Evolutionary conservation across 768 basidiomycete genomes (phyloP).

Genomic region (Megacollybia marginata): DNA sequence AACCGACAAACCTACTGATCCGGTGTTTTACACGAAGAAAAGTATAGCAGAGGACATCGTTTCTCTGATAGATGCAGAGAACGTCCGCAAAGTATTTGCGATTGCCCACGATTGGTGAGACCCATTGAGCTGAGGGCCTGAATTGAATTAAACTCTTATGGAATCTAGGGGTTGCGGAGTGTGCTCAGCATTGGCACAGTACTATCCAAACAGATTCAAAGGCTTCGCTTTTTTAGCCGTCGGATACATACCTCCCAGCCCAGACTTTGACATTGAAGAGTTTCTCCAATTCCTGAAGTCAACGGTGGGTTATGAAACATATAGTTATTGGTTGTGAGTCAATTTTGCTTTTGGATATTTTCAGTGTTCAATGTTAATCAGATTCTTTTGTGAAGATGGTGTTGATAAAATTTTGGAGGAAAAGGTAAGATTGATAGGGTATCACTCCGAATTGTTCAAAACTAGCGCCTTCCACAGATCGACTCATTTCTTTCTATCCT

Average conservation of each 20-base stretch:
- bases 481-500: conserved; percentile 31
- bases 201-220: conserved; percentile 28
- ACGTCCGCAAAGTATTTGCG: conserved; percentile 20
- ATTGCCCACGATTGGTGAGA: conserved; percentile 34
- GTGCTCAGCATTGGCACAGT: conserved; percentile 28
- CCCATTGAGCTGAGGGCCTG: background rate
- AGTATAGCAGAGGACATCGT: conserved; percentile 24
- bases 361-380: background rate
- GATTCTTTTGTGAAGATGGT: conserved; percentile 26
- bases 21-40: conserved; percentile 17
- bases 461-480: conserved; percentile 14
- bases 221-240: conserved; percentile 32
- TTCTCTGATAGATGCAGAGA: conserved; percentile 31
- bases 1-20: conserved; percentile 16
- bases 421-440: background rate
- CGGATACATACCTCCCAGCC: conserved; percentile 23
- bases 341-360: background rate
- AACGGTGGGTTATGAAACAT: conserved; percentile 19
- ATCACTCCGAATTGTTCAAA: background rate
- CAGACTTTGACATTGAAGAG: conserved; percentile 7
- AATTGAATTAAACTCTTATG: background rate
- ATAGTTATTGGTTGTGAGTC: conserved; percentile 23
- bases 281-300: conserved; percentile 8
- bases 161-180: conserved; percentile 27
- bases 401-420: conserved; percentile 20